Percentiles rank a stretch among this genome's conserved stretches.
Conservation (phyloP, 202 grass and related monocot genomes). For the Carex sylvatica region DNA sequence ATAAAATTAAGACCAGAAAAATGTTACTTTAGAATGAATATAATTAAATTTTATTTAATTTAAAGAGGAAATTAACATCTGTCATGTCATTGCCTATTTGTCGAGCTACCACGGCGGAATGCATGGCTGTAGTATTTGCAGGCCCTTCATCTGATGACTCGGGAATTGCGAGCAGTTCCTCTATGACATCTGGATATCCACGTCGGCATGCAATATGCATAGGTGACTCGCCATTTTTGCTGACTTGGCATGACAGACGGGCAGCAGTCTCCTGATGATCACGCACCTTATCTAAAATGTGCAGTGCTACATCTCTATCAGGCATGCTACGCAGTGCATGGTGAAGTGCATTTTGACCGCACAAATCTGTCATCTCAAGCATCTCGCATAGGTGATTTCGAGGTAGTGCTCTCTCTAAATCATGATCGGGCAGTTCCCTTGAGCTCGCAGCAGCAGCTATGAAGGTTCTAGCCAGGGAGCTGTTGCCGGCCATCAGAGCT, state of each 20-base stretch:
- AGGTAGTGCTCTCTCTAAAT: background rate
- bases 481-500: background rate
- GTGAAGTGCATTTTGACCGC: background rate
- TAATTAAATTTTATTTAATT: background rate
- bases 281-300: background rate
- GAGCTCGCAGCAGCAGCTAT: background rate
- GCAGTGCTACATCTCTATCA: background rate
- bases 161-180: background rate
- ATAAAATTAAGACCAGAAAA: background rate
- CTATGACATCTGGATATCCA: background rate
- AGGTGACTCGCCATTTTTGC: background rate
- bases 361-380: background rate
- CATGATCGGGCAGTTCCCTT: background rate
- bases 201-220: constrained; percentile 12
- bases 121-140: background rate
- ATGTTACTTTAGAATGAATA: background rate
- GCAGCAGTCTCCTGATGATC: background rate
- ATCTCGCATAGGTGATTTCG: background rate
- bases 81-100: background rate
- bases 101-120: background rate
- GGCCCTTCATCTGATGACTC: background rate
- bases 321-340: background rate
- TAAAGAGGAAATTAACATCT: background rate
- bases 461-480: background rate
- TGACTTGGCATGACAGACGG: background rate